Evolutionary conservation across 23 red algal genomes (phyloP).

Genomic region (Gracilariopsis chorda): DNA sequence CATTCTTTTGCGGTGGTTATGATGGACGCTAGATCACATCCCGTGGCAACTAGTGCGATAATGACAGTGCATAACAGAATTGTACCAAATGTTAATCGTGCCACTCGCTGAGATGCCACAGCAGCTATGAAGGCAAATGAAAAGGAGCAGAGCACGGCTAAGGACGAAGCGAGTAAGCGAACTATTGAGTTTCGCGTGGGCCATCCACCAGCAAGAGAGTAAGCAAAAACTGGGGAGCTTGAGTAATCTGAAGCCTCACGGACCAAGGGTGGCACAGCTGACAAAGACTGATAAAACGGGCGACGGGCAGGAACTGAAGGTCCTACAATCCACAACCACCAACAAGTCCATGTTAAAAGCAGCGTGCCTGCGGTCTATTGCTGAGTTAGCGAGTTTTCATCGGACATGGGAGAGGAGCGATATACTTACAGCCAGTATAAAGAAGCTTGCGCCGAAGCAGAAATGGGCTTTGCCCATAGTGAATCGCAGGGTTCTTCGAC

Average conservation of each 20-base stretch:
- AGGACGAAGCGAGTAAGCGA: constrained; percentile 36
- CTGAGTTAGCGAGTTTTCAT: background rate
- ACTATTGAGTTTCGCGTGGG: constrained; percentile 46
- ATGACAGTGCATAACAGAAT: background rate
- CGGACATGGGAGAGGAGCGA: background rate
- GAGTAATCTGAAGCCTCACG: background rate
- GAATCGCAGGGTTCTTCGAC: too few relatives aligned
- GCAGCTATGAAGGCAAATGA: constrained; percentile 55
- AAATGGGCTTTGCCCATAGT: constrained; percentile 47
- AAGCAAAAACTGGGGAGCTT: constrained; percentile 27
- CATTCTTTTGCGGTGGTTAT: constrained; percentile 38
- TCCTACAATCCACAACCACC: constrained; percentile 64
- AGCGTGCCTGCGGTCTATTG: constrained; percentile 25
- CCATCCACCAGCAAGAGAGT: constrained; percentile 71
- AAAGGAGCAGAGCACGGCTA: constrained; percentile 56
- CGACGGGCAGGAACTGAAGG: constrained; percentile 70
- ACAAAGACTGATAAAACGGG: constrained; percentile 40
- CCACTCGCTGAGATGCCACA: constrained; percentile 5
- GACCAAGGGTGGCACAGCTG: constrained; percentile 23
- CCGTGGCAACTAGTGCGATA: background rate
- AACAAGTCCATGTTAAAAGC: constrained; percentile 71
- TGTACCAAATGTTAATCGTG: constrained; percentile 20
- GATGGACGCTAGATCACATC: constrained; percentile 36
- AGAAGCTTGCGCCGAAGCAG: constrained; percentile 56
- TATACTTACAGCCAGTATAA: constrained; percentile 42